Evolutionary conservation across 2,329 filamentous ascomycete genomes (phyloP).

Genomic region (Fusarium subtropicale): DNA sequence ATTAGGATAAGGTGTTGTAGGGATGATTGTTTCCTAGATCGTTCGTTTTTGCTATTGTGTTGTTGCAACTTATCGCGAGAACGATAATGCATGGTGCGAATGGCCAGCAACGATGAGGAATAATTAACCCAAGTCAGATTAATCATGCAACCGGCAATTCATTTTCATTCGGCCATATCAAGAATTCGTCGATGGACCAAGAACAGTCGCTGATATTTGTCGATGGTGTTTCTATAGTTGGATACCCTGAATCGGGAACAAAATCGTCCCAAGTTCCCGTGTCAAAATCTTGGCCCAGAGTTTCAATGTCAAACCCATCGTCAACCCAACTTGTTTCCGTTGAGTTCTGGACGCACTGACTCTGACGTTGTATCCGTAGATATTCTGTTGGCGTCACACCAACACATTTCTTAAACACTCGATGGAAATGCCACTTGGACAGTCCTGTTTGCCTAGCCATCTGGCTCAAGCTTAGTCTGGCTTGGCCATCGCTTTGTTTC

Average conservation of each 20-base stretch:
- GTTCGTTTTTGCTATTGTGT: neutral
- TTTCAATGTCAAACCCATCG: constrained; percentile 14
- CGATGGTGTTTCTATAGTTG: constrained; percentile 19
- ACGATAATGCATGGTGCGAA: too few relatives aligned
- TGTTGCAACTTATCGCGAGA: neutral
- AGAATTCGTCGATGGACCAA: constrained; percentile 43
- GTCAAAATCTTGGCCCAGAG: constrained; percentile 21
- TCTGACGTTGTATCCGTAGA: constrained; percentile 40
- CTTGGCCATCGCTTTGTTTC: constrained; percentile 21
- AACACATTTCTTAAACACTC: constrained; percentile 67
- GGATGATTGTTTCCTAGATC: neutral
- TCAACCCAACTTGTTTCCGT: constrained; percentile 29
- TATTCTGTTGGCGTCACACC: constrained; percentile 60
- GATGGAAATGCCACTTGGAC: constrained; percentile 69
- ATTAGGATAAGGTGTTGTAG: neutral
- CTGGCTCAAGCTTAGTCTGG: constrained; percentile 54
- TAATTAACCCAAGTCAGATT: fast-evolving
- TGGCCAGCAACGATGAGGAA: neutral
- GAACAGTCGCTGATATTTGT: constrained; percentile 24
- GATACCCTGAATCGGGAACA: constrained; percentile 12
- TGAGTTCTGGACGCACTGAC: constrained; percentile 4
- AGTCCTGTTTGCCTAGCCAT: constrained; percentile 64
- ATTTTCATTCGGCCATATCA: constrained; percentile 38
- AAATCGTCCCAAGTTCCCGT: constrained; percentile 36
- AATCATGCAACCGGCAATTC: neutral